A percentile compares a stretch with the other conserved stretches of the same genome.
Conservation (phyloP, 2,329 filamentous ascomycete genomes). For the Ascochyta lentis region DNA sequence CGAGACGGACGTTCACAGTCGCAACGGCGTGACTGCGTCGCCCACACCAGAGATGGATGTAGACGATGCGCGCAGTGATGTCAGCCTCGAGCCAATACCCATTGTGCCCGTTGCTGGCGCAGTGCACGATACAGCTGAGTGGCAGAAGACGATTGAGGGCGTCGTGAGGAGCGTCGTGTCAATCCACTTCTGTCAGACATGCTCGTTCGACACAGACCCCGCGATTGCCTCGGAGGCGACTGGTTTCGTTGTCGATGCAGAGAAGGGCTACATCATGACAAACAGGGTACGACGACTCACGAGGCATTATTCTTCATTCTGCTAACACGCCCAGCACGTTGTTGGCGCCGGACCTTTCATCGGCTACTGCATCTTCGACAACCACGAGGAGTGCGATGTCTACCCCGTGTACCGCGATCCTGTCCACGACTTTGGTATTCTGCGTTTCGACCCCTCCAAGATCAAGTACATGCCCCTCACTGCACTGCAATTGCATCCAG, state of each 20-base stretch:
- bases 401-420: slow-evolving; percentile 97
- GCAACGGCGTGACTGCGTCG: slow-evolving; percentile 38
- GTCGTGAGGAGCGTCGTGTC: slow-evolving; percentile 96
- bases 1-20: slow-evolving; percentile 52
- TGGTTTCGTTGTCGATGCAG: slow-evolving; percentile 95
- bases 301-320: neutral
- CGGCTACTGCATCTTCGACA: slow-evolving; percentile 98
- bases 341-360: slow-evolving; percentile 96
- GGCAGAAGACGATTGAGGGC: slow-evolving; percentile 93
- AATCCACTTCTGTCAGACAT: slow-evolving; percentile 98
- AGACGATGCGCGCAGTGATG: slow-evolving; percentile 37
- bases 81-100: slow-evolving; percentile 54
- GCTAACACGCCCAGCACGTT: slow-evolving; percentile 69
- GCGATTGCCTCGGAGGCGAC: slow-evolving; percentile 95
- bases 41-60: slow-evolving; percentile 41
- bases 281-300: slow-evolving; percentile 48
- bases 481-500: slow-evolving; percentile 80
- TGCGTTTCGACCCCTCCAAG: slow-evolving; percentile 92
- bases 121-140: slow-evolving; percentile 75
- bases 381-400: slow-evolving; percentile 95
- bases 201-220: slow-evolving; percentile 95
- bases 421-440: slow-evolving; percentile 96
- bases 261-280: slow-evolving; percentile 73
- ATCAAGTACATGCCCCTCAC: slow-evolving; percentile 97
- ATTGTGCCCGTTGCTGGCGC: slow-evolving; percentile 39